Evolutionary conservation across 225 moss, liverwort and hornwort species (phyloP).

Genomic region (Asterella californica): DNA sequence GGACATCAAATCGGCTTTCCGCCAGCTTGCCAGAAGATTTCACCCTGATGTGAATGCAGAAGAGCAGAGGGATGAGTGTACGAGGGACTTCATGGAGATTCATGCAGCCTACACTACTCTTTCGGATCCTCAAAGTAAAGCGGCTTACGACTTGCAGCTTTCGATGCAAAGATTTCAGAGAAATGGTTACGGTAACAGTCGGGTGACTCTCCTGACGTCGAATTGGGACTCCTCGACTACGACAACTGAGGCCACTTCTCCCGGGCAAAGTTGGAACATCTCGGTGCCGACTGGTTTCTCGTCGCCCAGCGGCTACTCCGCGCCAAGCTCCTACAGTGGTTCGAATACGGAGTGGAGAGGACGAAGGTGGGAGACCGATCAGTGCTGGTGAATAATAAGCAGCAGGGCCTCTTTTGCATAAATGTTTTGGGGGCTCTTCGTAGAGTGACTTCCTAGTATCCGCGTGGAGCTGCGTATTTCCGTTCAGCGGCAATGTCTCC

Average conservation of each 20-base stretch:
- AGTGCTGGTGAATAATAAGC: conserved; percentile 53
- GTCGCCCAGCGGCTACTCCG: conserved; percentile 12
- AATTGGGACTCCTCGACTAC: conserved; percentile 40
- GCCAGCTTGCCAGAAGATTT: conserved; percentile 45
- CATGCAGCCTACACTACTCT: conserved; percentile 52
- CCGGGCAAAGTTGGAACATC: not conserved
- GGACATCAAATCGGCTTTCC: conserved; percentile 59
- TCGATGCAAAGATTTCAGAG: conserved; percentile 49
- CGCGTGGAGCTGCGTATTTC: not conserved
- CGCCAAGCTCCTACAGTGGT: conserved; percentile 25
- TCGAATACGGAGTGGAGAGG: conserved; percentile 52
- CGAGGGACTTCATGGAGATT: conserved; percentile 46
- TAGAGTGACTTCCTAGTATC: not conserved
- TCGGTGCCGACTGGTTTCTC: conserved; percentile 11
- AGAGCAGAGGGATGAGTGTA: conserved; percentile 46
- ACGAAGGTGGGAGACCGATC: conserved; percentile 72
- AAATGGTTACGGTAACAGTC: conserved; percentile 37
- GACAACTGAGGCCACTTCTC: not conserved
- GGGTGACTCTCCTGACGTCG: conserved; percentile 23
- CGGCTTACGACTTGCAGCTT: conserved; percentile 52
- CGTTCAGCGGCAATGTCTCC: not conserved
- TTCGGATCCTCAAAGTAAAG: conserved; percentile 46
- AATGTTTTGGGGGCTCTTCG: not conserved
- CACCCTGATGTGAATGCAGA: conserved; percentile 64
- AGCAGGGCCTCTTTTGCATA: not conserved